Evolutionary conservation across 331 rosid genomes (phyloP), one percentile per base, ranked within the genome.

Genomic region (Rhamnella rubrinervis): DNA sequence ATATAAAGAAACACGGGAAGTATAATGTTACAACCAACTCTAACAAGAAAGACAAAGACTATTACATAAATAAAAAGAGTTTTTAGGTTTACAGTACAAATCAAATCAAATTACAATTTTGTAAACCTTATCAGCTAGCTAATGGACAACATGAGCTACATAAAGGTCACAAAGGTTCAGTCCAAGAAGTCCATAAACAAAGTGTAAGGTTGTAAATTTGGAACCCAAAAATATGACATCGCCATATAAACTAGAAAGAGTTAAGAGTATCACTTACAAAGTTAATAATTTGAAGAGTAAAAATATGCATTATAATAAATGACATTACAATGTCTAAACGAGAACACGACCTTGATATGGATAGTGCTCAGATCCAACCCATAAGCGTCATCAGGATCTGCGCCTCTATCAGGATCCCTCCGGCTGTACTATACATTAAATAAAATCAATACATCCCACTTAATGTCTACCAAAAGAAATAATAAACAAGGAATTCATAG

Each of bases 341-440:
- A 18, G 98, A 90, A 6, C 92, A 90, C 0, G 98, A 90, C 72
- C 89, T 82, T 19, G 98, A 90, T 66, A 55, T 61, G 44, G 79
- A 75, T 62, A 80, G 70, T 76, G 98, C 79, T 90, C 23, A 23
- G 0, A 23, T 23, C 23, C 23, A 23, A 1, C 23, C 23, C 23
- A 0, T 23, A 0, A 75, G 59, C 53, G 80, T 21, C 89, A 88
- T 17, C 88, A 88, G 57, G 98, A 92, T 80, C 70, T 85, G 35
- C 65, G 96, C 73, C 41, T 52, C 65, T 59, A 39, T 79, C 92
- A 57, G 70, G 77, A 76, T 90, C 97, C 81, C 89, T 80, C 63
- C 96, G 86, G 71, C 98, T 93, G 82, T 70, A 71, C 26, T 47
- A 65, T 49, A 52, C 59, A 74, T 17, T 10, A 26, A 17, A 52